Conservation (phyloP, 164 flowering plant genomes). For the Dillenia turbinata region DNA sequence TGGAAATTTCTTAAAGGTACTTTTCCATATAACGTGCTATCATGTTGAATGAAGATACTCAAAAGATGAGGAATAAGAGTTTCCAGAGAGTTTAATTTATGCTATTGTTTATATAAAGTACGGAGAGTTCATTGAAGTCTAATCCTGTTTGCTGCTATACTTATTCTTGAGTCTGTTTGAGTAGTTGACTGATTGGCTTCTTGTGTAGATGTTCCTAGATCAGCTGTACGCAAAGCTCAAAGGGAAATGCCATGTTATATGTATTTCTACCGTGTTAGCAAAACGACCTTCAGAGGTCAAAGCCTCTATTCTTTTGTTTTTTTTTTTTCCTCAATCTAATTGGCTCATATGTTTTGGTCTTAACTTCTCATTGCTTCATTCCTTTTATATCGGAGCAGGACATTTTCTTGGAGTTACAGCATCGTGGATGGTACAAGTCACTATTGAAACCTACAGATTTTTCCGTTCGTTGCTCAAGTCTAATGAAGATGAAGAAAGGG, state of each 20-base stretch:
- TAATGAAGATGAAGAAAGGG: constrained; percentile 28
- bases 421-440: constrained; percentile 83
- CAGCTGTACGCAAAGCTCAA: constrained; percentile 73
- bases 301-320: background rate
- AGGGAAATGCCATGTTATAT: constrained; percentile 55
- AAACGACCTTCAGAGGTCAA: constrained; percentile 83
- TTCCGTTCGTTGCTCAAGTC: constrained; percentile 20
- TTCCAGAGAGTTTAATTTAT: too few species aligned
- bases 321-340: background rate
- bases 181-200: constrained; percentile 8
- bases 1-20: constrained; percentile 98
- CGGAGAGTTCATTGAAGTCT: too few species aligned
- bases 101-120: too few species aligned
- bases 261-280: constrained; percentile 59
- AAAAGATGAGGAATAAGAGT: too few species aligned
- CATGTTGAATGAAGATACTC: too few species aligned
- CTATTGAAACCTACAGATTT: constrained; percentile 57
- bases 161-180: background rate
- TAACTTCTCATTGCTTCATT: constrained; percentile 2
- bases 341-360: background rate
- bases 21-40: background rate
- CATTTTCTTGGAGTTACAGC: constrained; percentile 79
- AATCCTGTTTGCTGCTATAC: too few species aligned
- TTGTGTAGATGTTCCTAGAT: constrained; percentile 74
- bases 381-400: constrained; percentile 38